Evolutionary conservation across 495 filamentous ascomycete species (phyloP), one percentile per base, ranked within the genome.

Genomic region (Talaromyces proteolyticus): DNA sequence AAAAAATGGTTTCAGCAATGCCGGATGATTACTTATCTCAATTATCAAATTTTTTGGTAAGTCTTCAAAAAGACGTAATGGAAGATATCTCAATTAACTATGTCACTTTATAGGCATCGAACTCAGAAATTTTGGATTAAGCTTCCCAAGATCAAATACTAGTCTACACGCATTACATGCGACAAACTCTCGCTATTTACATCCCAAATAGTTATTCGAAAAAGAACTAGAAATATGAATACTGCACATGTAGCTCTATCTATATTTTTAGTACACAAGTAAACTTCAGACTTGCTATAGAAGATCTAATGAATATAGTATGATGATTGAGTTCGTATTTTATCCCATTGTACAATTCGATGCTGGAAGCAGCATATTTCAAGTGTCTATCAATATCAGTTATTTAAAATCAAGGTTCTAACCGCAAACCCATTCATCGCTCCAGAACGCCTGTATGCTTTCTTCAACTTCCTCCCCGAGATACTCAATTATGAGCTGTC

Each of bases 391-490:
- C n/a, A n/a, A n/a, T n/a, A n/a, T n/a, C n/a, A n/a, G n/a, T n/a
- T n/a, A n/a, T n/a, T n/a, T n/a, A n/a, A n/a, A n/a, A n/a, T n/a
- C n/a, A n/a, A n/a, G n/a, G n/a, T n/a, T n/a, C n/a, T n/a, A 47
- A 23, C 44, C 58, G 18, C 17, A 50, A 6, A 44, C 36, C 23
- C 38, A 65, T 56, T 78, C 75, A 19, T 70, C 52, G n/a, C 51
- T 48, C 74, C 72, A 80, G 62, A 82, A 84, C 10, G 57, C 59
- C 19, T 70, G 55, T 21, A 77, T 56, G 18, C 54, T 49, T 34
- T n/a, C 50, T 38, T 47, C 64, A n/a, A 46, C 38, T 2, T 46
- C 44, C 8, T 58, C 56, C 6, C 58, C 68, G 6, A 82, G 46
- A 49, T 66, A 72, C 10, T 70, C 58, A 34, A 50, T 50, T 29